Conservation (phyloP, 495 filamentous ascomycete genomes). For the Penicillium egyptiacum region DNA sequence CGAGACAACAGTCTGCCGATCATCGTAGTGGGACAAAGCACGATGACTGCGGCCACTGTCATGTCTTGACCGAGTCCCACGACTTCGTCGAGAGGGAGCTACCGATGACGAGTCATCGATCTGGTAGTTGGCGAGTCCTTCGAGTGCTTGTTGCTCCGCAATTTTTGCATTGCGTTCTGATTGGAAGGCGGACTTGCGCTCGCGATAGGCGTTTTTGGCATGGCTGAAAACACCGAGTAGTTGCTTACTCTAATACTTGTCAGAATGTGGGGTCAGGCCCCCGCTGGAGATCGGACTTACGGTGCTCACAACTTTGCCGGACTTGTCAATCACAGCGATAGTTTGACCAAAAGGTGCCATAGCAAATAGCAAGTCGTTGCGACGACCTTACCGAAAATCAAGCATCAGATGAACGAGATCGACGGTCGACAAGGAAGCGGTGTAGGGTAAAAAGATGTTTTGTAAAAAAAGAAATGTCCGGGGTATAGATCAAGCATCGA, state of each 20-base stretch:
- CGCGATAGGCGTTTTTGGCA: slow-evolving; percentile 79
- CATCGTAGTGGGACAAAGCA: slow-evolving; percentile 33
- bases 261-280: slow-evolving; percentile 19
- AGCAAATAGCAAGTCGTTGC: slow-evolving; percentile 15
- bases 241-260: slow-evolving; percentile 71
- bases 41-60: slow-evolving; percentile 34
- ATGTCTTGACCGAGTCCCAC: slow-evolving; percentile 31
- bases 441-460: slow-evolving; percentile 11
- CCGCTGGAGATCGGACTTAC: slow-evolving; percentile 50
- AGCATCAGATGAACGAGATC: slow-evolving; percentile 20
- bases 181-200: slow-evolving; percentile 75
- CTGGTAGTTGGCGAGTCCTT: slow-evolving; percentile 47
- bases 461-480: background rate
- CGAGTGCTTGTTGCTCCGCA: slow-evolving; percentile 53
- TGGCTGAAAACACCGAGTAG: slow-evolving; percentile 84
- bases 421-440: slow-evolving; percentile 21
- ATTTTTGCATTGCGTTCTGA: slow-evolving; percentile 60
- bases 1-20: slow-evolving; percentile 8
- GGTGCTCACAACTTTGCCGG: slow-evolving; percentile 87
- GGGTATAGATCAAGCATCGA: slow-evolving; percentile 8
- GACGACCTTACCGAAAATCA: slow-evolving; percentile 17
- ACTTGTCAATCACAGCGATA: slow-evolving; percentile 88
- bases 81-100: slow-evolving; percentile 40
- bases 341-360: slow-evolving; percentile 63
- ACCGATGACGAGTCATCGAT: slow-evolving; percentile 54